Evolutionary conservation across 2,329 filamentous ascomycete genomes (phyloP).

Genomic region (Aspergillus persii): DNA sequence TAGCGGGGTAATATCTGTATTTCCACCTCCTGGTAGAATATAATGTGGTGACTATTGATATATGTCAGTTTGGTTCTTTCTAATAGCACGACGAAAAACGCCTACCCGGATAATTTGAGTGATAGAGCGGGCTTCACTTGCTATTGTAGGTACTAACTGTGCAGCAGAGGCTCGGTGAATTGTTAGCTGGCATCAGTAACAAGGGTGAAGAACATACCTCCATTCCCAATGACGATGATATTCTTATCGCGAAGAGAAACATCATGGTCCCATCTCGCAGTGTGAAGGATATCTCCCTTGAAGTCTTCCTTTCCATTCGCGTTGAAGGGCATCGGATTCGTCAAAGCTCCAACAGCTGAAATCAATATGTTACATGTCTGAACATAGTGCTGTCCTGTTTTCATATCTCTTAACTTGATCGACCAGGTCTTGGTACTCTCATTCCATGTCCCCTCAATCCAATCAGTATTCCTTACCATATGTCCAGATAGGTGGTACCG

Average conservation of each 20-base stretch:
- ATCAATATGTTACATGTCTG: conserved; percentile 10
- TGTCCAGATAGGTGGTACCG: conserved; percentile 1
- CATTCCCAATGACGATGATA: conserved; percentile 17
- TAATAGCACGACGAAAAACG: background rate
- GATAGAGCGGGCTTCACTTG: conserved; percentile 6
- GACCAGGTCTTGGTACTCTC: conserved; percentile 7
- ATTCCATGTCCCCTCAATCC: conserved; percentile 13
- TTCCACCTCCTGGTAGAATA: conserved; percentile 6
- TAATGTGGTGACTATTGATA: conserved; percentile 12
- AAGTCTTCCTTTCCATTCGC: conserved; percentile 7
- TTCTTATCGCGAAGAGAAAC: conserved; percentile 3
- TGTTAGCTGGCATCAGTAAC: background rate
- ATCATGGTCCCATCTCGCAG: conserved; percentile 10
- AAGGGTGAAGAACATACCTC: conserved; percentile 3
- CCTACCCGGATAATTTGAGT: conserved; percentile 17
- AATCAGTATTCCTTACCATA: conserved; percentile 7
- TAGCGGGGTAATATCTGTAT: background rate
- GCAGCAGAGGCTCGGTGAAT: conserved; percentile 10
- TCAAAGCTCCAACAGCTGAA: conserved; percentile 15
- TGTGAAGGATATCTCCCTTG: conserved; percentile 14
- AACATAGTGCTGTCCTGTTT: background rate
- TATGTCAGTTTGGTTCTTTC: background rate
- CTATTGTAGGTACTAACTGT: conserved; percentile 13
- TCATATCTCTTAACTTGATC: conserved; percentile 3
- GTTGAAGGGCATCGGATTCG: conserved; percentile 4